Evolutionary conservation across 495 filamentous ascomycete species (phyloP), one percentile per base, ranked within the genome.

Genomic region (Friedmanniomyces endolithicus): DNA sequence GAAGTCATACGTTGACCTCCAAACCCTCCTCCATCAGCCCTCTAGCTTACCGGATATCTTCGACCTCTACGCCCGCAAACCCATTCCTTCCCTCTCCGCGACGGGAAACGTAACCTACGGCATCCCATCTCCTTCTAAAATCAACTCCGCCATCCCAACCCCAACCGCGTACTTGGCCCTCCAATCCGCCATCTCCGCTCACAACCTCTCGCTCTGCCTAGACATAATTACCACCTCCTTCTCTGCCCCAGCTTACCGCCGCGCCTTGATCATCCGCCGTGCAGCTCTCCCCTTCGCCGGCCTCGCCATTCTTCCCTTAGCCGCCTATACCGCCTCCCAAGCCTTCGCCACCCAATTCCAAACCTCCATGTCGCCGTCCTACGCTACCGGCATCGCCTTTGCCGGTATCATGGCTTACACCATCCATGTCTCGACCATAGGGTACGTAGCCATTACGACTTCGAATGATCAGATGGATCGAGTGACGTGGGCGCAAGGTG

Each of bases 381-480:
- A 75, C 37, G 86, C 87, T 16, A 87, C 86, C 14, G 79, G 77
- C n/a, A 78, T 92, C 52, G 82, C 83, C 0, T 90, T 95, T 62
- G 78, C 74, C 3, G 92, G 88, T 11, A 84, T 86, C 14, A 59
- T 92, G 22, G 83, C 87, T 14, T 98, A 96, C 65, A 74, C 92
- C 14, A 80, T 76, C 1, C 83, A 87, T 49, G 87, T 86, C 8
- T 81, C 78, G 1, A 85, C 81, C 0, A 76, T 95, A 44, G 92
- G 90, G 6, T 63, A 88, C n/a, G 76, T 96, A 14, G 88, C 89
- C 14, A 67, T 90, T 23, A 84, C 84, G 29, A 95, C 90, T 16
- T 72, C 79, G 19, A 96, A 95, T 70, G 88, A 95, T 67, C 89
- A 97, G 66, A 94, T 95, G 86, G 82, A 88, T 53, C 80, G 92